Percentiles rank a stretch among this genome's conserved stretches.
These are phyloP conservation scores for Larix kaempferi DNA, from an alignment of 75 land plant species.

Conservation along the genomic window DNA sequence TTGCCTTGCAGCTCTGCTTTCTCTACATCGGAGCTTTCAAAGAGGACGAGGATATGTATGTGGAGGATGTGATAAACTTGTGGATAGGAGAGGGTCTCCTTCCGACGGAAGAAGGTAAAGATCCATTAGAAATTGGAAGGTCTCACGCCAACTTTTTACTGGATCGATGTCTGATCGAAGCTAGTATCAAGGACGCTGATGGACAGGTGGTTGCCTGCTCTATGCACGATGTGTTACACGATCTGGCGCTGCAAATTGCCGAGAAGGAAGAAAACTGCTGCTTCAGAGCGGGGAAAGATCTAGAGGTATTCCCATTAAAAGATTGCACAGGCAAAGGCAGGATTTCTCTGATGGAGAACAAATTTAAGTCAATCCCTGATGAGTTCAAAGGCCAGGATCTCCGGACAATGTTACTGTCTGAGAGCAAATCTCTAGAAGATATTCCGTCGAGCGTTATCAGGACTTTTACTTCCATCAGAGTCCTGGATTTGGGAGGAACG, in stretches of 20 bases:
- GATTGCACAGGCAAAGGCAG: not conserved
- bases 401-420: not conserved
- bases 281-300: not conserved
- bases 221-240: conserved; percentile 14
- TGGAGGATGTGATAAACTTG: conserved; percentile 8
- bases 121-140: conserved; percentile 2
- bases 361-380: not conserved
- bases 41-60: conserved; percentile 14
- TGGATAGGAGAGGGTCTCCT: conserved; percentile 16
- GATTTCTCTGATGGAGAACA: conserved; percentile 1
- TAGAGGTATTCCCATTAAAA: not conserved
- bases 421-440: not conserved
- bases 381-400: not conserved
- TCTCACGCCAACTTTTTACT: not conserved
- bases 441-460: not conserved
- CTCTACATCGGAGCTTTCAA: conserved; percentile 17
- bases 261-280: not conserved
- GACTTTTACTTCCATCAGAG: not conserved
- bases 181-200: not conserved
- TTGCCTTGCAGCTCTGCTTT: conserved; percentile 13
- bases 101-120: not conserved
- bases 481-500: not conserved
- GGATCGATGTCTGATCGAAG: conserved; percentile 1
- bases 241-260: conserved; percentile 7
- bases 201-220: not conserved